Evolutionary conservation across 345 rosid genomes (phyloP).

Genomic region (Kernera saxatilis): DNA sequence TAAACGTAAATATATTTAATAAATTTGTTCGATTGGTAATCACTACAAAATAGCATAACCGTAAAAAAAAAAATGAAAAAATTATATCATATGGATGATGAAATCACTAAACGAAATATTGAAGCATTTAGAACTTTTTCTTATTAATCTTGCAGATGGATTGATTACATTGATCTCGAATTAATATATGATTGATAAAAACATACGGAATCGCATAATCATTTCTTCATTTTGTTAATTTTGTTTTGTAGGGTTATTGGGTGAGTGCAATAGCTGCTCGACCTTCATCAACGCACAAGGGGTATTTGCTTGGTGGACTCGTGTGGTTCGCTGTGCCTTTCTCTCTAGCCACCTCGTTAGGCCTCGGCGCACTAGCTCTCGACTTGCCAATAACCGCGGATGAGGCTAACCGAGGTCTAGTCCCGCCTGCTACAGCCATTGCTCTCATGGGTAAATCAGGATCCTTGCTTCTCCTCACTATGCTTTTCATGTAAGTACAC

Average conservation of each 20-base stretch:
- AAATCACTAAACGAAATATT: too few species aligned
- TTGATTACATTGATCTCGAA: not conserved
- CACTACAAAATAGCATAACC: too few species aligned
- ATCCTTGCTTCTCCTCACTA: conserved; percentile 79
- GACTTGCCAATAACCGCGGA: conserved; percentile 64
- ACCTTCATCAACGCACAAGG: conserved; percentile 90
- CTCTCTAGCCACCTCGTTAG: conserved; percentile 89
- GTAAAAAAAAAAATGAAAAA: too few species aligned
- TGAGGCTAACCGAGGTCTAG: conserved; percentile 80
- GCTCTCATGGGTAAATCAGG: conserved; percentile 97
- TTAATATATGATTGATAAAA: not conserved
- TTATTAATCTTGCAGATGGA: not conserved
- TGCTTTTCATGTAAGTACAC: conserved; percentile 86
- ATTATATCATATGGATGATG: too few species aligned
- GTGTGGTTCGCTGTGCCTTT: conserved; percentile 98
- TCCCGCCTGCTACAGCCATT: conserved; percentile 90
- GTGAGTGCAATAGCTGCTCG: conserved; percentile 95
- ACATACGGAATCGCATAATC: not conserved
- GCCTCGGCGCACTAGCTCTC: conserved; percentile 88
- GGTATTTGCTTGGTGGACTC: conserved; percentile 82
- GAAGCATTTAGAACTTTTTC: too few species aligned
- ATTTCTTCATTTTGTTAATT: not conserved
- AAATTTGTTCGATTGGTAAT: too few species aligned
- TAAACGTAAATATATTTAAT: too few species aligned
- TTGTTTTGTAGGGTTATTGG: conserved; percentile 72